These are phyloP conservation scores for Daldinia decipiens DNA, from an alignment of 495 filamentous ascomycete species.

Conservation along the genomic window DNA sequence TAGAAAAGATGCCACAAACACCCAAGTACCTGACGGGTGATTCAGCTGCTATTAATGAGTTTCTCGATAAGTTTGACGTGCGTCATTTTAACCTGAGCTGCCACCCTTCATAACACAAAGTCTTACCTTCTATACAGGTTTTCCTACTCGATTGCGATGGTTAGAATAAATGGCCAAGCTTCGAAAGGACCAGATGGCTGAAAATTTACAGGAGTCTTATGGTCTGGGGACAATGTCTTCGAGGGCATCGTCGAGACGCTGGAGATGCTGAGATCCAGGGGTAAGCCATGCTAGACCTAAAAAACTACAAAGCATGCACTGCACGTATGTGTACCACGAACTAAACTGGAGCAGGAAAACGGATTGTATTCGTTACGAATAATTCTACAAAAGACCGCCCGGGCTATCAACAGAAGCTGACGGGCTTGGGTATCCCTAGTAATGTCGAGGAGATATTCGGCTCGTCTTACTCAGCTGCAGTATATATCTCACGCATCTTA, in stretches of 20 bases:
- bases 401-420: constrained; percentile 92
- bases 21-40: constrained; percentile 87
- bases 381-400: constrained; percentile 96
- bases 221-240: constrained; percentile 92
- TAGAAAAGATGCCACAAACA: constrained; percentile 32
- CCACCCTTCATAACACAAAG: constrained; percentile 9
- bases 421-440: constrained; percentile 81
- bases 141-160: constrained; percentile 99
- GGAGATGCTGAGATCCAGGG: constrained; percentile 79
- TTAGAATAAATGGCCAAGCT: constrained; percentile 53
- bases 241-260: constrained; percentile 84
- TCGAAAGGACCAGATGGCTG: not conserved
- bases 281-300: constrained; percentile 56
- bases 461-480: constrained; percentile 91
- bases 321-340: not conserved
- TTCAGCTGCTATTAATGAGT: constrained; percentile 75
- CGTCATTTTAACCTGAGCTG: constrained; percentile 51
- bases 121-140: constrained; percentile 62
- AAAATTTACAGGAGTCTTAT: constrained; percentile 79
- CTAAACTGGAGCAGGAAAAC: constrained; percentile 71
- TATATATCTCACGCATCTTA: constrained; percentile 96
- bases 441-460: constrained; percentile 91
- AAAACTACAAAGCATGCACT: not conserved
- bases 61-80: constrained; percentile 92
- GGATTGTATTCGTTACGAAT: constrained; percentile 96